Evolutionary conservation across 352 stramenopile genomes (phyloP).

Genomic region (Phytophthora rubi): DNA sequence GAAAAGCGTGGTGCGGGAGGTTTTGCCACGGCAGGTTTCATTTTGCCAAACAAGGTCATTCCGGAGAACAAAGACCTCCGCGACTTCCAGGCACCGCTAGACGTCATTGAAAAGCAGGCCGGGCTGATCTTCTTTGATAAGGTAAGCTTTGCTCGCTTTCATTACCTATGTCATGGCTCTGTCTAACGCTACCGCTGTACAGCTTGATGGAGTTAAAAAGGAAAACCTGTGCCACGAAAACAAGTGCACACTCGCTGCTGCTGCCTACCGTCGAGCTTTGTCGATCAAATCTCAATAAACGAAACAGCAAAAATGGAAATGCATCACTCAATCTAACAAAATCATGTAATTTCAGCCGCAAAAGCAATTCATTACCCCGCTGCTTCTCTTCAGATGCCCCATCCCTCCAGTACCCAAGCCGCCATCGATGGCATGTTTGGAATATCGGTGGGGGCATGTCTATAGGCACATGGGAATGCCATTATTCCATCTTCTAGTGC

Average conservation of each 20-base stretch:
- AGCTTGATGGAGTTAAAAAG: constrained; percentile 60
- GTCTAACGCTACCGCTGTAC: neutral
- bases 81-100: constrained; percentile 90
- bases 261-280: constrained; percentile 50
- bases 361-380: too few species aligned
- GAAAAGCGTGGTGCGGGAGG: constrained; percentile 46
- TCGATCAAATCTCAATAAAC: constrained; percentile 16
- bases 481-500: neutral
- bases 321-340: constrained; percentile 2
- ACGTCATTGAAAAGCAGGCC: constrained; percentile 93
- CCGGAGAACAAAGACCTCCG: constrained; percentile 72
- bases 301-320: neutral
- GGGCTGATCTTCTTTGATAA: constrained; percentile 95
- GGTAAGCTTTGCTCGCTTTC: constrained; percentile 31
- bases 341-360: too few species aligned
- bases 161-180: constrained; percentile 8
- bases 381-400: too few species aligned
- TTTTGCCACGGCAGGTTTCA: constrained; percentile 92
- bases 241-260: constrained; percentile 59
- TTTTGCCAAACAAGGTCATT: constrained; percentile 93
- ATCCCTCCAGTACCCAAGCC: too few species aligned
- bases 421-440: too few species aligned
- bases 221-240: constrained; percentile 69
- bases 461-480: neutral
- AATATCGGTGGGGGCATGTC: neutral